phyloP scores from a whole-genome alignment of 176 grass and related monocot genomes.

The Paspalum vaginatum region DNA sequence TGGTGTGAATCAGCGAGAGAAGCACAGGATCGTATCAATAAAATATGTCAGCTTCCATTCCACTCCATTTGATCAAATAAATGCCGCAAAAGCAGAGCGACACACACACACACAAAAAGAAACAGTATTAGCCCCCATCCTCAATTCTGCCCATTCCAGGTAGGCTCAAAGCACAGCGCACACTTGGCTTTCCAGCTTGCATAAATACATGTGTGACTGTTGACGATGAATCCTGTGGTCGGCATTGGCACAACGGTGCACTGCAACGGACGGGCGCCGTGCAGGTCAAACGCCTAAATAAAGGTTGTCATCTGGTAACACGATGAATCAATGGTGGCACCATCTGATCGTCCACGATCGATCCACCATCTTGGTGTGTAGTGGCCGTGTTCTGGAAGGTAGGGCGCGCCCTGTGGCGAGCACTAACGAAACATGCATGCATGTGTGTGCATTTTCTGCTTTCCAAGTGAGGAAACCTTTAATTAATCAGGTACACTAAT shows the following conservation, averaged over 20 bases:
- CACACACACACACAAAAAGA: not conserved
- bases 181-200: constrained; percentile 19
- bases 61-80: not conserved
- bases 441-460: not conserved
- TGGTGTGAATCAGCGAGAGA: not conserved
- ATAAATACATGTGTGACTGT: not conserved
- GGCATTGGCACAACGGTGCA: constrained; percentile 23
- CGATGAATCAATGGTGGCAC: not conserved
- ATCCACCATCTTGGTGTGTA: constrained; percentile 39
- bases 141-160: not conserved
- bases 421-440: not conserved
- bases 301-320: constrained; percentile 41
- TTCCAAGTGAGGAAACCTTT: not conserved
- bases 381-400: constrained; percentile 45
- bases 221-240: constrained; percentile 33
- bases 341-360: constrained; percentile 42
- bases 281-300: constrained; percentile 40
- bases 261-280: constrained; percentile 17
- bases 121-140: not conserved
- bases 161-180: not conserved
- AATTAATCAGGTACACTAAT: too few relatives aligned
- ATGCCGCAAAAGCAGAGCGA: not conserved
- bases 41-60: not conserved
- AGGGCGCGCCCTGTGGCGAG: not conserved
- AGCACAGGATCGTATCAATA: not conserved